These are phyloP conservation scores for Debaryomyces coudertii DNA, from an alignment of 1,139 yeast species.

Conservation along the genomic window DNA sequence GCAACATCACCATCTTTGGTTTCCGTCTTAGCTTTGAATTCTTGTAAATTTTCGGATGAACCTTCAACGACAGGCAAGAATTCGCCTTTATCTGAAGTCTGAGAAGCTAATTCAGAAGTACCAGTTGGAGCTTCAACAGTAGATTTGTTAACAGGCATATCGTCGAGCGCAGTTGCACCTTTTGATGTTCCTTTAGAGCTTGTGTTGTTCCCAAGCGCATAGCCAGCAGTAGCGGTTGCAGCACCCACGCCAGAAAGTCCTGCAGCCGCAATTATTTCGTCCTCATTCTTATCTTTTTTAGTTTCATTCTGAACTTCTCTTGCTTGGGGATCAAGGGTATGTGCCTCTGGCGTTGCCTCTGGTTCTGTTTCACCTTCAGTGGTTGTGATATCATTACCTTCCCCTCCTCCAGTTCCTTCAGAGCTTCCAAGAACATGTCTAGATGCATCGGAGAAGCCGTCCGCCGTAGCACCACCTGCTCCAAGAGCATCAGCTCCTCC, in stretches of 20 bases:
- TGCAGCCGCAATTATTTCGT: constrained; percentile 12
- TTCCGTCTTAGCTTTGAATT: background rate
- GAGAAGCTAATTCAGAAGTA: constrained; percentile 16
- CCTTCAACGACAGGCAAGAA: constrained; percentile 36
- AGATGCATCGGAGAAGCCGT: constrained; percentile 1
- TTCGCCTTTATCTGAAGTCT: background rate
- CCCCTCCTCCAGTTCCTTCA: constrained; percentile 1
- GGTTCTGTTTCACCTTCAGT: constrained; percentile 13
- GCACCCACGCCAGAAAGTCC: constrained; percentile 15
- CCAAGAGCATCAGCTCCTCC: constrained; percentile 29
- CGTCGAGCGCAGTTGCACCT: constrained; percentile 25
- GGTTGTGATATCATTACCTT: constrained; percentile 2
- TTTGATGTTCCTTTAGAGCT: background rate
- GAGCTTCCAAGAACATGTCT: constrained; percentile 2
- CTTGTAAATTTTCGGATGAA: constrained; percentile 15
- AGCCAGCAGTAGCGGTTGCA: constrained; percentile 23
- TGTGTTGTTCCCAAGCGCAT: background rate
- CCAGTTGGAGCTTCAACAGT: constrained; percentile 54
- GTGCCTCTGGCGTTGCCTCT: constrained; percentile 27
- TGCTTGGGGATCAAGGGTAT: constrained; percentile 12
- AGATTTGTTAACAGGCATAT: constrained; percentile 28
- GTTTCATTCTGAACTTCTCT: constrained; percentile 5
- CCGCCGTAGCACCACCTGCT: constrained; percentile 12
- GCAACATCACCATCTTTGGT: background rate
- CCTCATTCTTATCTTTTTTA: constrained; percentile 1